Conservation (phyloP, 73 alveolate genomes). For the Breviolum minutum region DNA sequence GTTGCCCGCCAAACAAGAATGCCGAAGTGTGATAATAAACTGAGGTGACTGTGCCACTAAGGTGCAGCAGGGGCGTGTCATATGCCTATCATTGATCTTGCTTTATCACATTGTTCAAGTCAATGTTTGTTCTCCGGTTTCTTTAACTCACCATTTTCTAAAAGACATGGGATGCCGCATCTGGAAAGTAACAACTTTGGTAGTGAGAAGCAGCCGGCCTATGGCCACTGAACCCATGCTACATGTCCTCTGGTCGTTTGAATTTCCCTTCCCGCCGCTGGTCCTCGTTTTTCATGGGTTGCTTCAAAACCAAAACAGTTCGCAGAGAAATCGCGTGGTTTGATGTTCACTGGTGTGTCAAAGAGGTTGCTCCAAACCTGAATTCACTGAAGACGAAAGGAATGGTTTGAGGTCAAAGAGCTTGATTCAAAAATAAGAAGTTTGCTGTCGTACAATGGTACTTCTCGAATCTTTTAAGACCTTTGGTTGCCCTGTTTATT, state of each 20-base stretch:
- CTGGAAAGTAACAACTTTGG: too few relatives aligned
- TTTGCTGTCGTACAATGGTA: background rate
- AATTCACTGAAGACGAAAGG: background rate
- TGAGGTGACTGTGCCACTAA: too few relatives aligned
- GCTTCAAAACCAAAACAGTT: slow-evolving; percentile 43
- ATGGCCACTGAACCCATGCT: background rate
- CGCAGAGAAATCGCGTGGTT: slow-evolving; percentile 36
- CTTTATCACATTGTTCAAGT: too few relatives aligned
- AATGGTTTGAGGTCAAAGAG: background rate
- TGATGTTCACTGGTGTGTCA: slow-evolving; percentile 73
- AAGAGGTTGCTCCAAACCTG: slow-evolving; percentile 87
- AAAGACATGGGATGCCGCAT: too few relatives aligned
- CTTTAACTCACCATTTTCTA: too few relatives aligned
- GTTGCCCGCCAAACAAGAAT: too few relatives aligned
- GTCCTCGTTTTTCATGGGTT: background rate
- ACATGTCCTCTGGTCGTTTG: background rate
- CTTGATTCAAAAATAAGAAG: background rate
- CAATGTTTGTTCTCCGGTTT: too few relatives aligned
- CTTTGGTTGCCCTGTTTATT: background rate
- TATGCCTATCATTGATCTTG: too few relatives aligned
- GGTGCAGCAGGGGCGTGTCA: too few relatives aligned
- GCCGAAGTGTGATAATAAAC: too few relatives aligned
- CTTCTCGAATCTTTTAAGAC: background rate
- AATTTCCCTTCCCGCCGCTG: background rate
- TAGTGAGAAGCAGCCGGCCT: too few relatives aligned